These are phyloP conservation scores for Aspergillus bridgeri DNA, from an alignment of 495 filamentous ascomycete species.

Conservation along the genomic window DNA sequence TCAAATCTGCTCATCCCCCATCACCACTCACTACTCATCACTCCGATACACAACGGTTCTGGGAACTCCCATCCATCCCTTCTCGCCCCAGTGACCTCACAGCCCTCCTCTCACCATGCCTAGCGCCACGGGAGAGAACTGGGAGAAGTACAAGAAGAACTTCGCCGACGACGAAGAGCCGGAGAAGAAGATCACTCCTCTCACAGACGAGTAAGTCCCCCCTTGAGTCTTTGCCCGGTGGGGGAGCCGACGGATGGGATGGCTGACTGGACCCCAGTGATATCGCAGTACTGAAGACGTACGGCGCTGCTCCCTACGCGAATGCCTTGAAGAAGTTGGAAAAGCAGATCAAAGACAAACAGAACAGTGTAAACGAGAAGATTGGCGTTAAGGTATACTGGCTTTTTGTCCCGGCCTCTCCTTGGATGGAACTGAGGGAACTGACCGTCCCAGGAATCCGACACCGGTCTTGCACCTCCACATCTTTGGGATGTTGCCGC, in stretches of 20 bases:
- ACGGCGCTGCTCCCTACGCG: constrained; percentile 94
- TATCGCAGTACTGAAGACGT: constrained; percentile 98
- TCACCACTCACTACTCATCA: too few relatives aligned
- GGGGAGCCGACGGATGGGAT: constrained; percentile 4
- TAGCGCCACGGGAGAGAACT: constrained; percentile 86
- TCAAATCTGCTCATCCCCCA: not conserved
- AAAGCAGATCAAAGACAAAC: constrained; percentile 97
- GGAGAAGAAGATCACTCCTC: constrained; percentile 98
- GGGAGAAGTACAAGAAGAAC: constrained; percentile 98
- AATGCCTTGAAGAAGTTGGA: constrained; percentile 91
- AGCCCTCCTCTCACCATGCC: constrained; percentile 58
- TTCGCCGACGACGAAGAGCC: constrained; percentile 94
- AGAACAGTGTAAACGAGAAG: constrained; percentile 96
- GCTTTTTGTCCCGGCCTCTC: constrained; percentile 1
- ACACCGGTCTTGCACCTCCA: constrained; percentile 94
- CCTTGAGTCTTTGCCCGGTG: constrained; percentile 3
- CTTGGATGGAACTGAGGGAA: constrained; percentile 24
- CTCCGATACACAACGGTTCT: too few relatives aligned
- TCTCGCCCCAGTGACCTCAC: constrained; percentile 15
- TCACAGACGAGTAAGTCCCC: constrained; percentile 82
- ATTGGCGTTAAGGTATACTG: constrained; percentile 68
- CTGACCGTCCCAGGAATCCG: constrained; percentile 72
- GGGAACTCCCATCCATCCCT: not conserved
- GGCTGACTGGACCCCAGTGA: constrained; percentile 59
- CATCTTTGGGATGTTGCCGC: constrained; percentile 99